Evolutionary conservation across 768 basidiomycete species (phyloP), one percentile per base, ranked within the genome.

Genomic region (Auriscalpium microsporum): DNA sequence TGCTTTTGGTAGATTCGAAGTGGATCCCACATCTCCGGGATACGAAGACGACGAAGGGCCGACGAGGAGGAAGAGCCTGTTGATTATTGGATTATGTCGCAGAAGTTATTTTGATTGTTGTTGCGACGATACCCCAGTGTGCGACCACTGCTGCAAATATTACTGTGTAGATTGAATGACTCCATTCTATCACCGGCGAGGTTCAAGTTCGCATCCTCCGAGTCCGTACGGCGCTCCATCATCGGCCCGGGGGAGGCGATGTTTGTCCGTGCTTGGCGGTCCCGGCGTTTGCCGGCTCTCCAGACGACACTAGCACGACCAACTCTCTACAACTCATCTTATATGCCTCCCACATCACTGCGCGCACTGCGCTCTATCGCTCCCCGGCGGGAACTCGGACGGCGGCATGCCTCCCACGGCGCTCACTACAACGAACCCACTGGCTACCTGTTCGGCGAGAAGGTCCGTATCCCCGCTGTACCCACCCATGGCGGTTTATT

Each of bases 361-460:
- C 62, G 61, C 53, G 42, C 46, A 40, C 23, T 63, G 48, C 50
- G 60, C 54, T 17, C 35, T 34, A 40, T 17, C 16, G 37, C 53
- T 2, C 11, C 36, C 11, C 57, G 62, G 48, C 62, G 72, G 35
- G 52, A 73, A 37, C 60, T 63, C 54, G 64, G 72, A 54, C 75
- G 70, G 61, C 79, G 84, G 6, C 78, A 78, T 67, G 84, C 84
- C 33, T 89, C 87, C 11, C 85, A 87, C 52, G 83, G 86, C 23
- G 87, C 90, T 10, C 83, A 86, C 53, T 94, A 84, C 70, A 94
- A 96, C 66, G 90, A 93, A 59, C 93, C 93, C 44, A 82, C 84
- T 8, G 93, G 93, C 33, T 86, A 81, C 69, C 68, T 96, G 57
- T 95, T 95, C 60, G 86, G 85, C 60, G 94, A 96, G 76, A 89